These are phyloP conservation scores for Termitomyces sp. DNA, from an alignment of 768 basidiomycete genomes.

Conservation along the genomic window DNA sequence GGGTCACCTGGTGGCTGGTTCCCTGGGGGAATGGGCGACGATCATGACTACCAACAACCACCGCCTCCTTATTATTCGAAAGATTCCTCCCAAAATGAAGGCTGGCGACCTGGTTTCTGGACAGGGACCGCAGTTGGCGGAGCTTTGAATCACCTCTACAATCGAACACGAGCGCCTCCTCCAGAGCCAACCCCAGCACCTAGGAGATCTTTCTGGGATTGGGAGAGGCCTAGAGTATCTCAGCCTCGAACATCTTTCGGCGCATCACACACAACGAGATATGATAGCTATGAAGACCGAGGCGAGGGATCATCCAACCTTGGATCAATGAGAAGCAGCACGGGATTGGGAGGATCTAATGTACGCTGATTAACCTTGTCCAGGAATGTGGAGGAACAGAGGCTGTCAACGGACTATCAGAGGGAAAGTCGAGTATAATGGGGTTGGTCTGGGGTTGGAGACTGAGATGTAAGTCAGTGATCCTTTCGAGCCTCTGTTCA, in stretches of 20 bases:
- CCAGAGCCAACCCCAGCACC: conserved; percentile 5
- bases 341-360: conserved; percentile 76
- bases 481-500: background rate
- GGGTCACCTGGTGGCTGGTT: conserved; percentile 49
- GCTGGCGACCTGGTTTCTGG: conserved; percentile 80
- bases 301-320: conserved; percentile 69
- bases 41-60: conserved; percentile 42
- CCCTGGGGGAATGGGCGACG: conserved; percentile 40
- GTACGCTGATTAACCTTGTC: conserved; percentile 43
- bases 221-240: conserved; percentile 47
- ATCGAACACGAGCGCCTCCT: conserved; percentile 22
- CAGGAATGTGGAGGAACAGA: background rate
- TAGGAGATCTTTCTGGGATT: conserved; percentile 44
- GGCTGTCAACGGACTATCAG: background rate
- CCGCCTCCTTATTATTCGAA: conserved; percentile 67
- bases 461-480: background rate
- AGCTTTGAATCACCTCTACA: conserved; percentile 57
- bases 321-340: conserved; percentile 71
- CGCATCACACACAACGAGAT: conserved; percentile 21
- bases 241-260: conserved; percentile 23
- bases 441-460: too few relatives aligned
- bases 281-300: conserved; percentile 39
- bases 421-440: background rate
- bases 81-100: conserved; percentile 23
- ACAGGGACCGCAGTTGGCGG: conserved; percentile 77